A percentile compares a stretch with the other conserved stretches of the same genome.
Conservation (phyloP, 164 flowering plant genomes). For the Magnolia changhungtana region DNA sequence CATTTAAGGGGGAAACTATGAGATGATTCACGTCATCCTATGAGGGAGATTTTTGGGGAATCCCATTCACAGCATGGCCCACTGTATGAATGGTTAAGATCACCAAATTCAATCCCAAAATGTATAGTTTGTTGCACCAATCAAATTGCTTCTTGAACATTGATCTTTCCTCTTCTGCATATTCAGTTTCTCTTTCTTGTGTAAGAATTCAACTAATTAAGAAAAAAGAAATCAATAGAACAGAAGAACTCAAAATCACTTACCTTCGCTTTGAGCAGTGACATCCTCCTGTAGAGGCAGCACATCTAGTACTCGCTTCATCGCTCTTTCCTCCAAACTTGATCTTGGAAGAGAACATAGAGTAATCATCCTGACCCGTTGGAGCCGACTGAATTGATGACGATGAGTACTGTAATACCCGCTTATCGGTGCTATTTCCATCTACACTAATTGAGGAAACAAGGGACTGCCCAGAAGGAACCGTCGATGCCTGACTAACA, state of each 20-base stretch:
- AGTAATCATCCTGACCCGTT: conserved; percentile 2
- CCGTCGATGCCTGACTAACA: conserved; percentile 1
- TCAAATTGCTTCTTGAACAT: background rate
- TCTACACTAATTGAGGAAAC: conserved; percentile 16
- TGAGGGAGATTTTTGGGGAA: background rate
- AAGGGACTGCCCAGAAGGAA: conserved; percentile 3
- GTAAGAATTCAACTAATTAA: background rate
- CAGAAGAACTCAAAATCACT: background rate
- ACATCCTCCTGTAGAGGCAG: conserved; percentile 26
- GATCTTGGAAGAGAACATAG: conserved; percentile 10
- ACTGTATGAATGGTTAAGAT: background rate
- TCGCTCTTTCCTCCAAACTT: conserved; percentile 15
- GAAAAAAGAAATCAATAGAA: background rate
- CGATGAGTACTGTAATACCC: conserved; percentile 9
- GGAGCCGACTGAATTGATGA: conserved; percentile 4
- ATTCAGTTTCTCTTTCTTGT: background rate
- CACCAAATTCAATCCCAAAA: background rate
- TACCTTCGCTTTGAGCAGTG: conserved; percentile 39
- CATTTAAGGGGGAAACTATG: too few relatives aligned
- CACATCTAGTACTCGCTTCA: conserved; percentile 16
- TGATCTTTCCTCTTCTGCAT: too few relatives aligned
- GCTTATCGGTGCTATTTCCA: conserved; percentile 10
- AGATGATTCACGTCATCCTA: background rate
- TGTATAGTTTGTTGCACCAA: background rate
- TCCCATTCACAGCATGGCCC: background rate